phyloP scores from a whole-genome alignment of 106 monocot genomes.

The Allium cepa region DNA sequence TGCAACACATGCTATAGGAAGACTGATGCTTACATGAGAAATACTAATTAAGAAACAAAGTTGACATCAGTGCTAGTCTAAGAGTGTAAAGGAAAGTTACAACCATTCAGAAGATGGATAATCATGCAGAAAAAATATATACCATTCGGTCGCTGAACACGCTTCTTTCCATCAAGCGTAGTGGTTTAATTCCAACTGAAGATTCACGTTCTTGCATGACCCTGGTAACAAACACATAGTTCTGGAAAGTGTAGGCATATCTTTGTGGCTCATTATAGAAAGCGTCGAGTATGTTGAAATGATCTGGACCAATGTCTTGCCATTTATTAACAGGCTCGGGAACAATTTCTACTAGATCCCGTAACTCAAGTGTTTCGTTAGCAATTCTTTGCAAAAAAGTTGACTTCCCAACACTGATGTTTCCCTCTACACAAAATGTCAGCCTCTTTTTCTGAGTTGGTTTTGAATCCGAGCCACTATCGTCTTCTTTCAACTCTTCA shows the following conservation, averaged over 20 bases:
- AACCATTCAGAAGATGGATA: no score
- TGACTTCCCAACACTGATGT: conserved; percentile 96
- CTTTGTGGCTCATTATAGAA: conserved; percentile 95
- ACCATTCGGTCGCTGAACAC: conserved; percentile 99
- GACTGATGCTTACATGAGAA: no score
- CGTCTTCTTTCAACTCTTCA: conserved; percentile 62
- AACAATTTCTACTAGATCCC: conserved; percentile 95
- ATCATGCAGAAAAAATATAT: neutral
- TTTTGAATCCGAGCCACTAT: conserved; percentile 18
- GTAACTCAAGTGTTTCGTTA: conserved; percentile 88
- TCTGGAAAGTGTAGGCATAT: conserved; percentile 99
- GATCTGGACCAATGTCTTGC: conserved; percentile 96
- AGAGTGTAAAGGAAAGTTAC: no score
- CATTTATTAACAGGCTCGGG: conserved; percentile 90
- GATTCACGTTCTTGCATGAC: conserved; percentile 98
- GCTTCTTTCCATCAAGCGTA: conserved; percentile 93
- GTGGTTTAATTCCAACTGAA: conserved; percentile 73
- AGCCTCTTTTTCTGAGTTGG: conserved; percentile 73
- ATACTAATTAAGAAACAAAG: no score
- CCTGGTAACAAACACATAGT: conserved; percentile 97
- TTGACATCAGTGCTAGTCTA: no score
- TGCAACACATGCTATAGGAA: no score
- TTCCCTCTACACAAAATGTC: conserved; percentile 97
- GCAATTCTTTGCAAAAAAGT: conserved; percentile 96
- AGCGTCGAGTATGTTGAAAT: conserved; percentile 97